Conservation (phyloP, 257 asterid genomes). For the Buddleja alternifolia region DNA sequence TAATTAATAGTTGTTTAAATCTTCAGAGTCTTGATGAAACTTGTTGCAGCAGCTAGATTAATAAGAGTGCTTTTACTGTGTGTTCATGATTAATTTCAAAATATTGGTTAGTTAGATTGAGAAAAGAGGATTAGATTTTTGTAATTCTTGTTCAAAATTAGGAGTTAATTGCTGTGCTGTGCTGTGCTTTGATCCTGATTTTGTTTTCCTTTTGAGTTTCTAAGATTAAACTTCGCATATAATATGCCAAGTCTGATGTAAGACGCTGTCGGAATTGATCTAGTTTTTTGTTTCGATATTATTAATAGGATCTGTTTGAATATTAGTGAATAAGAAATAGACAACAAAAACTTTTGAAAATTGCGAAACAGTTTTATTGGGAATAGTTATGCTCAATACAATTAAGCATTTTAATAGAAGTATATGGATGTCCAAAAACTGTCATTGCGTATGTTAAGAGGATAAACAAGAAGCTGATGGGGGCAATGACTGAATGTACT, state of each 20-base stretch:
- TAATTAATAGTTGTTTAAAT: neutral
- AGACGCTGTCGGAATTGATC: too few species aligned
- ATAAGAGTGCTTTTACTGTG: neutral
- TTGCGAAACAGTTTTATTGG: neutral
- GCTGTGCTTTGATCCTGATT: neutral
- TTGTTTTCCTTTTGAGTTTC: neutral
- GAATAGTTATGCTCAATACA: neutral
- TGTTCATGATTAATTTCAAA: neutral
- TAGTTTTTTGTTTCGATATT: neutral
- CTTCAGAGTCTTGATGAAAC: neutral
- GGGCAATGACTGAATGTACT: neutral
- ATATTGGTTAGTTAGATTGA: neutral
- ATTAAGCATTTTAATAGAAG: neutral
- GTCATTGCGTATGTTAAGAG: neutral
- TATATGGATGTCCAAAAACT: neutral
- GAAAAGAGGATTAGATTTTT: too few species aligned
- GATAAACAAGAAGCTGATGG: constrained; percentile 12
- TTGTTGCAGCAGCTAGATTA: neutral
- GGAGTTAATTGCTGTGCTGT: too few species aligned
- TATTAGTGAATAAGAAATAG: neutral
- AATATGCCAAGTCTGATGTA: too few species aligned
- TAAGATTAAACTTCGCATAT: too few species aligned
- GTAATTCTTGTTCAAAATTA: too few species aligned
- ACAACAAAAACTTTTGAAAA: neutral
- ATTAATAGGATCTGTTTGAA: neutral